A percentile compares a stretch with the other conserved stretches of the same genome.
Conservation (phyloP, 768 basidiomycete species). For the Omphalotus guepiniiformis region DNA sequence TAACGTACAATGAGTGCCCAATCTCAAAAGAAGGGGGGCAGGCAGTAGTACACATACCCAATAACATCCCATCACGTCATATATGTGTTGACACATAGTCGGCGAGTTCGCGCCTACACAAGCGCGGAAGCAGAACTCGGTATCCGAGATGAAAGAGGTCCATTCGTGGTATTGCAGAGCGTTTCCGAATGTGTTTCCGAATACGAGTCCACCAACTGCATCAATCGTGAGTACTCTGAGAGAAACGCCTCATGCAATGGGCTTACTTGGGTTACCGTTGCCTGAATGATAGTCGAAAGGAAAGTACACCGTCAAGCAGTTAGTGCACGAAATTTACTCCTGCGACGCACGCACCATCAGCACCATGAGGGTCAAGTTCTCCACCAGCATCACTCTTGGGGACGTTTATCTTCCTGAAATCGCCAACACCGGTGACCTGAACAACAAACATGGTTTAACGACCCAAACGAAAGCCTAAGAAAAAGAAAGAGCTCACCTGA, state of each 20-base stretch:
- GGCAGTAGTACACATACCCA: constrained; percentile 32
- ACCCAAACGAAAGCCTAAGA: constrained; percentile 7
- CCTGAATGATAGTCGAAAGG: neutral
- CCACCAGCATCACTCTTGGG: constrained; percentile 42
- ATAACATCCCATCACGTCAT: constrained; percentile 61
- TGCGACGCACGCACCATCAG: too few species aligned
- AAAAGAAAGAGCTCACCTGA: constrained; percentile 34
- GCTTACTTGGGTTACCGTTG: constrained; percentile 19
- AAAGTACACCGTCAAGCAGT: neutral
- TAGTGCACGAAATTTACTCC: constrained; percentile 19
- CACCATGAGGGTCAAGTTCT: constrained; percentile 56
- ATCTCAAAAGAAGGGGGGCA: neutral
- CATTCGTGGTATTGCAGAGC: constrained; percentile 68
- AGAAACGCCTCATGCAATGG: constrained; percentile 4
- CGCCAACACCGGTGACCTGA: constrained; percentile 33
- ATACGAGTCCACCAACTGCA: constrained; percentile 15
- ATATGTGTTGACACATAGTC: constrained; percentile 71
- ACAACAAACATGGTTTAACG: constrained; percentile 13
- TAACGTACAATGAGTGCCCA: too few species aligned
- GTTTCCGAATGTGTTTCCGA: constrained; percentile 52
- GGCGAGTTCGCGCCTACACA: constrained; percentile 59
- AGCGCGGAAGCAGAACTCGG: constrained; percentile 66
- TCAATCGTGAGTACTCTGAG: too few species aligned
- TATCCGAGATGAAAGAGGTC: constrained; percentile 77
- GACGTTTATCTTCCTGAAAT: constrained; percentile 57